These are phyloP conservation scores for Xerocomellus dryophilus DNA, from an alignment of 768 basidiomycete species.

Conservation along the genomic window DNA sequence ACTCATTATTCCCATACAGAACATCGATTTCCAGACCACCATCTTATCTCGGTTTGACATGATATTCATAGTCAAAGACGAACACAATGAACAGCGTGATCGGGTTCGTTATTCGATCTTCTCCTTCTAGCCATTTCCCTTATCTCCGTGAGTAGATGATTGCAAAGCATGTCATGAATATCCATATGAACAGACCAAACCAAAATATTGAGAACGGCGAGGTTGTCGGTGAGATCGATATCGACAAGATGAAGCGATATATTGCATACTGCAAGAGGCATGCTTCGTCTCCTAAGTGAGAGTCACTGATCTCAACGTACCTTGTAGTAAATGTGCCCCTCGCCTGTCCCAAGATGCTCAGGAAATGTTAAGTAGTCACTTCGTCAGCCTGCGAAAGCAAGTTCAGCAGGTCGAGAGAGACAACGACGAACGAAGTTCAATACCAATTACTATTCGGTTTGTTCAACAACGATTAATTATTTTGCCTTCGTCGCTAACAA, in stretches of 20 bases:
- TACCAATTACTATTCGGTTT: constrained; percentile 95
- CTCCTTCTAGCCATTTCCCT: not conserved
- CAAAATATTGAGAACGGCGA: constrained; percentile 57
- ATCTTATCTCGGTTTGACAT: constrained; percentile 98
- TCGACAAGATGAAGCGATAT: constrained; percentile 98
- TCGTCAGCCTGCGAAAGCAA: constrained; percentile 88
- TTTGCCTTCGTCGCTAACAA: constrained; percentile 1
- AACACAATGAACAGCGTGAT: constrained; percentile 93
- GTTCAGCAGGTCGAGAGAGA: constrained; percentile 95
- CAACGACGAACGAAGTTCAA: constrained; percentile 95
- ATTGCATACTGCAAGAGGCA: constrained; percentile 95
- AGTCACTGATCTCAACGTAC: not conserved
- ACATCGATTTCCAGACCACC: constrained; percentile 97
- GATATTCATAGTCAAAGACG: constrained; percentile 99
- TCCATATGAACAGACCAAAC: constrained; percentile 93
- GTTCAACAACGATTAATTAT: constrained; percentile 24
- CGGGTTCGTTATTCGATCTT: constrained; percentile 49
- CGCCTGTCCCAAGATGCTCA: constrained; percentile 90
- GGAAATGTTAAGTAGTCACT: constrained; percentile 94
- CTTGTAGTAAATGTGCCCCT: constrained; percentile 87
- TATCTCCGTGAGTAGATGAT: constrained; percentile 60
- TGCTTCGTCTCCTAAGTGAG: constrained; percentile 14
- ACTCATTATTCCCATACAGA: constrained; percentile 37
- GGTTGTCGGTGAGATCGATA: constrained; percentile 81
- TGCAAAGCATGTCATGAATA: constrained; percentile 97